These are phyloP conservation scores for Ichthyophthirius multifiliis DNA, from an alignment of 169 alveolate species.

Conservation along the genomic window DNA sequence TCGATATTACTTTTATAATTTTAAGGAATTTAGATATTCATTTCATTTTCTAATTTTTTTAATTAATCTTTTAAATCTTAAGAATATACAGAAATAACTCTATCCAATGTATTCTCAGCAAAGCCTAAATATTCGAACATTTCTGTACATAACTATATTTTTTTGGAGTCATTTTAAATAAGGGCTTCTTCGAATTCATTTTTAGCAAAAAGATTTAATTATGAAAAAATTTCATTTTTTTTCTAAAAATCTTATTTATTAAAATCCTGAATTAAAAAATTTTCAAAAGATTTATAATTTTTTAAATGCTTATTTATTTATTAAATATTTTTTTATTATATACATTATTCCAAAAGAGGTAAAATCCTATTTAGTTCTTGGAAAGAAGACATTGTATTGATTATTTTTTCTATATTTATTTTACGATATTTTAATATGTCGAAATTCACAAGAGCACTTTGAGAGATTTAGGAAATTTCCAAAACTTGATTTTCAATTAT, in stretches of 20 bases:
- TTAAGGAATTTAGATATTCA: not conserved
- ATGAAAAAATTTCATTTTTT: not conserved
- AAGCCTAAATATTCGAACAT: not conserved
- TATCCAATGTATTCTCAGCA: not conserved
- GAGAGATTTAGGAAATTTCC: not conserved
- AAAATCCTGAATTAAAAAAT: not conserved
- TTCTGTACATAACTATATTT: not conserved
- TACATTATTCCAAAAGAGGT: constrained; percentile 7
- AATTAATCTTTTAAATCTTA: not conserved
- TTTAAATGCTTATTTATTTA: not conserved
- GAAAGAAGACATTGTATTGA: not conserved
- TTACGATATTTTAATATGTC: not conserved
- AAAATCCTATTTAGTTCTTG: not conserved
- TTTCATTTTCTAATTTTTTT: not conserved
- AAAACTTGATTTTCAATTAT: not conserved
- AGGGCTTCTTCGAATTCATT: constrained; percentile 1
- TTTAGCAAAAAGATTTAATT: not conserved
- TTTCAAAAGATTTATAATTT: not conserved
- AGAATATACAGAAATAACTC: not conserved
- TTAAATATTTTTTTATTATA: not conserved
- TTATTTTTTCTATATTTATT: not conserved
- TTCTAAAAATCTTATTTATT: constrained; percentile 1
- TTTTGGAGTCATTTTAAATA: not conserved
- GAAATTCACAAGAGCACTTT: not conserved
- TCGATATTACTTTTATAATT: not conserved